Evolutionary conservation across 2,329 filamentous ascomycete species (phyloP), one percentile per base, ranked within the genome.

Genomic region (Cladosporium sphaerospermum): DNA sequence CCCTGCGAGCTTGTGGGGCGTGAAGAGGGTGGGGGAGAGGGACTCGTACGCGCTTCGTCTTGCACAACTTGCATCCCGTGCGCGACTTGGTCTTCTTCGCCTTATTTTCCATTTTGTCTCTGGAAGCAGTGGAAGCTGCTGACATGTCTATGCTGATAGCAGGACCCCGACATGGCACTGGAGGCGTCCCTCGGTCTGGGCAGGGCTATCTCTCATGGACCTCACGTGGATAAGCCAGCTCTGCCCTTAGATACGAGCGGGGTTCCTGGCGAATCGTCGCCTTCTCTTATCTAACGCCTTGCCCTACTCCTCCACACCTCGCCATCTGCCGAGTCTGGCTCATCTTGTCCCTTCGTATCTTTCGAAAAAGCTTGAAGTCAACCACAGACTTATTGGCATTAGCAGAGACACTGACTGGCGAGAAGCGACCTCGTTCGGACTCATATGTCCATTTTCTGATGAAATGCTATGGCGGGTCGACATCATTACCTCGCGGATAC

Each of bases 41-140:
- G 16, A 18, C 16, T 18, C 45, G 18, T 36, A 47, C 45, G 9
- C 52, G 37, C 33, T 48, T 47, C 3, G 13, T 33, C 45, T 54
- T 54, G 39, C 52, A 54, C 34, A 43, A 48, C 28, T 34, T 41
- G 37, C 52, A 54, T 23, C 52, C 52, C 9, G 52, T 42, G 18
- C 52, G 41, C 11, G 44, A 48, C 39, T 54, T 54, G 14, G 43
- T 54, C 39, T 46, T 54, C 39, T 54, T 54, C 2, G 43, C 23
- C 39, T 18, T 18, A 18, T 47, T 54, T 3, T 43, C 43, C 34
- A 47, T 46, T 7, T 31, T 14, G 14, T 10, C 6, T n/a, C 16
- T 40, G 9, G 44, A 13, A 11, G 31, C 11, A 13, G 33, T 42
- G 9, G 23, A 13, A 10, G 34, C 36, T 28, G 42, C 46, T 10